Percentiles rank a stretch among this genome's conserved stretches.
These are phyloP conservation scores for Gliomastix tumulicola DNA, from an alignment of 2,329 filamentous ascomycete species.

Conservation along the genomic window DNA sequence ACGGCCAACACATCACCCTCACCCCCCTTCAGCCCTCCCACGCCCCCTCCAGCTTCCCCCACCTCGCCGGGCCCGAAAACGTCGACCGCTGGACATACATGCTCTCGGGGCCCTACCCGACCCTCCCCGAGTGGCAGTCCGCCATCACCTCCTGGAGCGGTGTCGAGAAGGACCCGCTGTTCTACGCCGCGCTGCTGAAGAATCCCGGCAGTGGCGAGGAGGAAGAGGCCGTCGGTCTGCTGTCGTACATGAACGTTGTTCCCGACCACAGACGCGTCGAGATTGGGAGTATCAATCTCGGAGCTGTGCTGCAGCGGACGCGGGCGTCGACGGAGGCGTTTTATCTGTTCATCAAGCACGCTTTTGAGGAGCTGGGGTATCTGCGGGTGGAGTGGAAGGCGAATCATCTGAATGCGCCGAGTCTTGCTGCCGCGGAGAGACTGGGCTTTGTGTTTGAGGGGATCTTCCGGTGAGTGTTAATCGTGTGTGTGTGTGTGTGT, in stretches of 20 bases:
- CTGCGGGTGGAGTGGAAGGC: constrained; percentile 59
- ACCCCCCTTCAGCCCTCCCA: constrained; percentile 17
- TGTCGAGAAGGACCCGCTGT: constrained; percentile 27
- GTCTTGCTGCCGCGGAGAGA: constrained; percentile 44
- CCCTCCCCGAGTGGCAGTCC: constrained; percentile 12
- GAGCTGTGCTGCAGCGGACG: constrained; percentile 42
- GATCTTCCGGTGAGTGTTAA: constrained; percentile 38
- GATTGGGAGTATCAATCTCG: constrained; percentile 49
- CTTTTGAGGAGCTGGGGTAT: constrained; percentile 44
- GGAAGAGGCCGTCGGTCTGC: constrained; percentile 30
- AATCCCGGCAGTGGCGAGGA: constrained; percentile 14
- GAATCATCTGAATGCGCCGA: constrained; percentile 46
- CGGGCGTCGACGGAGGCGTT: constrained; percentile 49
- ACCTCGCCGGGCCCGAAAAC: constrained; percentile 23
- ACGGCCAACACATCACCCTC: constrained; percentile 21
- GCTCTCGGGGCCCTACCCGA: constrained; percentile 13
- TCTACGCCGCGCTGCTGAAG: constrained; percentile 31
- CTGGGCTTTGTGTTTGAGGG: constrained; percentile 56
- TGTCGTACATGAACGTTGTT: constrained; percentile 38
- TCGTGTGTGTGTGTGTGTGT: no score
- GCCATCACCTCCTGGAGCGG: constrained; percentile 11
- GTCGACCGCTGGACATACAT: constrained; percentile 25
- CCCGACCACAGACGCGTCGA: constrained; percentile 44
- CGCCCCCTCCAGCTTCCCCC: constrained; percentile 16
- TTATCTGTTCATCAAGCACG: constrained; percentile 46